Evolutionary conservation across 2,329 filamentous ascomycete genomes (phyloP).

Genomic region (Colletotrichum sublineola): DNA sequence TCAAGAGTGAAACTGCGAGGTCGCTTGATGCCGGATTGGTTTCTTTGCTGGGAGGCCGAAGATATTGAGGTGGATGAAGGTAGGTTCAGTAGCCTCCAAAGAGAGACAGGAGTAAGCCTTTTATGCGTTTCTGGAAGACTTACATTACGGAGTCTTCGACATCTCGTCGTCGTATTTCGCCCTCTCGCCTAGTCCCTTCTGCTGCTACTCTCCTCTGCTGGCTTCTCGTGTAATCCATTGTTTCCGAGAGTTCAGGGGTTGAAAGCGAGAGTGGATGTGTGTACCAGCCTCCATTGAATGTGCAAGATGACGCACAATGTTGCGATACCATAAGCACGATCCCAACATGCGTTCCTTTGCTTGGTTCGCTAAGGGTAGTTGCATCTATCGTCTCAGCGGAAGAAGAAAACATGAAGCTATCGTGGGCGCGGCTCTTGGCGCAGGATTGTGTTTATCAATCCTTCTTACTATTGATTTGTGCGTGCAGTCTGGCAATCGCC

Average conservation of each 20-base stretch:
- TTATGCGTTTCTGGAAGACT: conserved; percentile 20
- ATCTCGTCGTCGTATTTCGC: conserved; percentile 1
- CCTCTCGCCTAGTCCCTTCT: conserved; percentile 5
- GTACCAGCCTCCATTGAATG: conserved; percentile 2
- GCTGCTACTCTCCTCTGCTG: conserved; percentile 14
- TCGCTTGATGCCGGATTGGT: conserved; percentile 18
- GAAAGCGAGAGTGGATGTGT: conserved; percentile 22
- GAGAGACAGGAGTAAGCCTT: conserved; percentile 25
- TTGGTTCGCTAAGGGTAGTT: not conserved
- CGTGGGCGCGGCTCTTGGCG: conserved; percentile 10
- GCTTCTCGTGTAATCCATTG: conserved; percentile 6
- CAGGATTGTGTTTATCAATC: conserved; percentile 3
- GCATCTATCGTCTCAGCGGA: conserved; percentile 5
- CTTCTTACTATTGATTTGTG: not conserved
- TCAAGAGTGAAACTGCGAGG: not conserved
- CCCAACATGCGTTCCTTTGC: conserved; percentile 20
- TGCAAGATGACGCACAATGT: conserved; percentile 5
- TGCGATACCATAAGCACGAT: conserved; percentile 15
- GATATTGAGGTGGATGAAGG: conserved; percentile 17
- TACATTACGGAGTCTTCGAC: not conserved
- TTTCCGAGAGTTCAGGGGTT: conserved; percentile 18
- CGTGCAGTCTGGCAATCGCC: not conserved
- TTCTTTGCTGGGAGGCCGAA: conserved; percentile 9
- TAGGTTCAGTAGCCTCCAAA: conserved; percentile 6
- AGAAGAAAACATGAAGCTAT: conserved; percentile 7